phyloP scores from a whole-genome alignment of 75 land plant species.

The Pseudotsuga menziesii region DNA sequence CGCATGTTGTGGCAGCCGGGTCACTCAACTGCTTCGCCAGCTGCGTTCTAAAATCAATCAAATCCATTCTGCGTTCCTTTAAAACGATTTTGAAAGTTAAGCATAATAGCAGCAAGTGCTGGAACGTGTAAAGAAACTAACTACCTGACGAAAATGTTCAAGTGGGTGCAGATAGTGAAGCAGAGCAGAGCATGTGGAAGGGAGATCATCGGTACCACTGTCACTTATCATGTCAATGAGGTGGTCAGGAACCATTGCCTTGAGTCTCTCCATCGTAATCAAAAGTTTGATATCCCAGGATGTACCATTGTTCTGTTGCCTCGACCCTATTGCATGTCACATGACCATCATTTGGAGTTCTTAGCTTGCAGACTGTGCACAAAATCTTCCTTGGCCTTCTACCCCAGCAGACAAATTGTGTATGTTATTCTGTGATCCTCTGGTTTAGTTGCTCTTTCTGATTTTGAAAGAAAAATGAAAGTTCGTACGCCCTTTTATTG shows the following conservation, averaged over 20 bases:
- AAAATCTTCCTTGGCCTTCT: no score
- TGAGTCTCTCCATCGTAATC: slow-evolving; percentile 45
- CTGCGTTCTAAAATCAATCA: slow-evolving; percentile 13
- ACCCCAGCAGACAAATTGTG: no score
- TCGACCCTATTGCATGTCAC: no score
- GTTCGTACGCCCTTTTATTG: no score
- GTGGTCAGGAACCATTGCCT: slow-evolving; percentile 29
- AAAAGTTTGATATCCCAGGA: no score
- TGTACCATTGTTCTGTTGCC: no score
- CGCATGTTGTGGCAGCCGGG: slow-evolving; percentile 40
- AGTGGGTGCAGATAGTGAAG: slow-evolving; percentile 25
- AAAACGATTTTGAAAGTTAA: neutral
- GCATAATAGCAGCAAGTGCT: neutral
- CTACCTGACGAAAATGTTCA: slow-evolving; percentile 37
- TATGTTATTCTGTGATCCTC: no score
- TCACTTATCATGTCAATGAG: slow-evolving; percentile 19
- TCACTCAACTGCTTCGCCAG: slow-evolving; percentile 49
- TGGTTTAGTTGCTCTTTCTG: no score
- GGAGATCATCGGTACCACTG: slow-evolving; percentile 29
- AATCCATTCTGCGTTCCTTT: neutral
- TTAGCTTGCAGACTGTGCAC: no score
- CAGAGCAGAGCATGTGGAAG: slow-evolving; percentile 28
- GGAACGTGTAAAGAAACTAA: neutral
- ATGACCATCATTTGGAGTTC: no score
- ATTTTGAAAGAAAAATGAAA: no score